Conservation (phyloP, 2,329 filamentous ascomycete species). For the Colletotrichum liaoningense region DNA sequence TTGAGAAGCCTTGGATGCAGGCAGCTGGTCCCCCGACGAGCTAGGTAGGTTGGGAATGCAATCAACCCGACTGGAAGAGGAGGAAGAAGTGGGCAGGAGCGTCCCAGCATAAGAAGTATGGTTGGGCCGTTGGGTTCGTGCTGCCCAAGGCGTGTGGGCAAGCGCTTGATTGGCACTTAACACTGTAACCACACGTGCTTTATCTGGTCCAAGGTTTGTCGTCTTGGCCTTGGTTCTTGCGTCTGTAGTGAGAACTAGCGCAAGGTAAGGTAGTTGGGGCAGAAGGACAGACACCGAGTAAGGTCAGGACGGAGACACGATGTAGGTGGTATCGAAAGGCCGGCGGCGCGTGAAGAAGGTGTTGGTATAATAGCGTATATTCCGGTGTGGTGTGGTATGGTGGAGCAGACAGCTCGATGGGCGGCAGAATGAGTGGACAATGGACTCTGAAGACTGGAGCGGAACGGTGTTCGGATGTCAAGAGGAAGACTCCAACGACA, state of each 20-base stretch:
- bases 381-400: neutral
- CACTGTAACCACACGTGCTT: constrained; percentile 13
- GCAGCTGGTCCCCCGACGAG: neutral
- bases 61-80: constrained; percentile 33
- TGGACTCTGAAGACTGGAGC: neutral
- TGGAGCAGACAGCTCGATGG: neutral
- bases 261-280: too few species aligned
- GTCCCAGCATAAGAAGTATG: neutral
- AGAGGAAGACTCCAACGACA: neutral
- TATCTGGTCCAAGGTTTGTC: neutral
- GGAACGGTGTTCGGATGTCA: neutral
- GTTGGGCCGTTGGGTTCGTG: constrained; percentile 27
- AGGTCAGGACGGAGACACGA: neutral
- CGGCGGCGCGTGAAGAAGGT: neutral
- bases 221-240: neutral
- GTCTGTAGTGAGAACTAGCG: neutral
- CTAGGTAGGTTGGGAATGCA: constrained; percentile 18
- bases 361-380: neutral
- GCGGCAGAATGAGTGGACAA: neutral
- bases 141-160: constrained; percentile 26
- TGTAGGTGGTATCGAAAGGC: neutral
- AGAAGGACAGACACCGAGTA: neutral
- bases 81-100: constrained; percentile 6
- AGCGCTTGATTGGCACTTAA: constrained; percentile 19
- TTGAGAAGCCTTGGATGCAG: neutral